Conservation (phyloP, 106 monocot species). For the Dendrobium chrysotoxum region DNA sequence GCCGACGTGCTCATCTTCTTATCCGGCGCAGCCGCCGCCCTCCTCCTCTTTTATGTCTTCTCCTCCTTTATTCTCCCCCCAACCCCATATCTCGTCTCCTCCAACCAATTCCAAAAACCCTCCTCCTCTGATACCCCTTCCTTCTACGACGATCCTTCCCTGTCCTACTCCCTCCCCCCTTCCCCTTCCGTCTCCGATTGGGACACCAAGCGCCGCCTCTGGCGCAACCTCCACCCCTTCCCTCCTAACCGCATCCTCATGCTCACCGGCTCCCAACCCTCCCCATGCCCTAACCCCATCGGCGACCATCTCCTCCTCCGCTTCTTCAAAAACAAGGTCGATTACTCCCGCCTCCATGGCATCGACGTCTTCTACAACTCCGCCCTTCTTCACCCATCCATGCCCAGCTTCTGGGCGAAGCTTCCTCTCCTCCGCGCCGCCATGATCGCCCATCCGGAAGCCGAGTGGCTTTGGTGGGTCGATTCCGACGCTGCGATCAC, state of each 20-base stretch:
- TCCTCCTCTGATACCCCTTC: neutral
- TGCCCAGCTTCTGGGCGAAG: slow-evolving; percentile 66
- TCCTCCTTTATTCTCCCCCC: neutral
- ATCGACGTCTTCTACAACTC: slow-evolving; percentile 67
- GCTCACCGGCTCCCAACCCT: slow-evolving; percentile 58
- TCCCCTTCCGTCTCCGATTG: slow-evolving; percentile 1
- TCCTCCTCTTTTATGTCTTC: neutral
- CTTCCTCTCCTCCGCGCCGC: slow-evolving; percentile 62
- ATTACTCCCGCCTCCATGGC: slow-evolving; percentile 66
- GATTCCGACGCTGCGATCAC: slow-evolving; percentile 89
- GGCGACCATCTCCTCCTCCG: slow-evolving; percentile 53
- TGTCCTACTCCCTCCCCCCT: slow-evolving; percentile 7
- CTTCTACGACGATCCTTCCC: slow-evolving; percentile 15
- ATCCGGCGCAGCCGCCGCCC: neutral
- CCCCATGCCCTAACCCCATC: slow-evolving; percentile 21
- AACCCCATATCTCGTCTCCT: neutral
- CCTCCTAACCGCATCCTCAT: slow-evolving; percentile 24
- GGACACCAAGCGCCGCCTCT: slow-evolving; percentile 14
- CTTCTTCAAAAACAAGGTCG: slow-evolving; percentile 67
- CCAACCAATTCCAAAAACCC: neutral
- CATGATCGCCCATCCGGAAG: slow-evolving; percentile 84
- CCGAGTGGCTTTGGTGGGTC: slow-evolving; percentile 91
- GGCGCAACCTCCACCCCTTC: slow-evolving; percentile 10
- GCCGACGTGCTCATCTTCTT: neutral
- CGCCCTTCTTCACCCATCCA: slow-evolving; percentile 50